Base-by-base conservation (phyloP, 768 basidiomycete species). In the Gymnopilus dilepis region DNA sequence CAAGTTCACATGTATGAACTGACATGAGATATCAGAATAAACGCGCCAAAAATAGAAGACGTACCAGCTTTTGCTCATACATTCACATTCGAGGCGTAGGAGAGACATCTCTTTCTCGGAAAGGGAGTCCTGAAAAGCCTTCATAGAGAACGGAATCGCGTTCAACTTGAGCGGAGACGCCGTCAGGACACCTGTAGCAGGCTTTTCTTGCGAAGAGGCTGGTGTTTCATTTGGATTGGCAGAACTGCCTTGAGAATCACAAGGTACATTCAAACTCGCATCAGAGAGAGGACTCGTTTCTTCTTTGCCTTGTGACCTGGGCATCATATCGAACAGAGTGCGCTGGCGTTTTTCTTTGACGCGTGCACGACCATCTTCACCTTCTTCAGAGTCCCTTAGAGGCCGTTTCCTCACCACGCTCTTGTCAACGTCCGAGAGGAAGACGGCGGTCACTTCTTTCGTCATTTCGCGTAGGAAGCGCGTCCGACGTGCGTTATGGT, bases 41-140 rank as follows among this genome's bases (percentile, higher is more conserved):
- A 28, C 13, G 7, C n/a, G 52, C 21, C 34, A 53, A 38, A 38
- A 53, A 38, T 53, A 37, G 34, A 45, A 17, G n/a, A 68, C 82
- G 61, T 66, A 87, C 90, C 90, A 91, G 66, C 86, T 88, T 71
- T 85, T 86, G 21, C 87, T 86, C 82, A 94, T 84, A n/a, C 82
- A 82, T 42, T 88, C 85, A 66, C 85, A 86, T 72, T 94, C 92
- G 21, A 94, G 82, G 40, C 75, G 72, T 37, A 94, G 80, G 15
- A 92, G 74, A 17, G 77, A 71, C 56, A 75, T 83, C 65, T 87
- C 80, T 56, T 89, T 84, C 19, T 86, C 85, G 8, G 83, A 78
- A 50, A 91, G 71, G 4, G 84, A 81, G 3, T 80, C 81, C 40
- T 76, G 65, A 67, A 81, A 92, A 26, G 78, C 80, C 11, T 76